A percentile compares a stretch with the other conserved stretches of the same genome.
Evolutionary conservation across 2,329 filamentous ascomycete genomes (phyloP).

Genomic region (Sarocladium kiliense): DNA sequence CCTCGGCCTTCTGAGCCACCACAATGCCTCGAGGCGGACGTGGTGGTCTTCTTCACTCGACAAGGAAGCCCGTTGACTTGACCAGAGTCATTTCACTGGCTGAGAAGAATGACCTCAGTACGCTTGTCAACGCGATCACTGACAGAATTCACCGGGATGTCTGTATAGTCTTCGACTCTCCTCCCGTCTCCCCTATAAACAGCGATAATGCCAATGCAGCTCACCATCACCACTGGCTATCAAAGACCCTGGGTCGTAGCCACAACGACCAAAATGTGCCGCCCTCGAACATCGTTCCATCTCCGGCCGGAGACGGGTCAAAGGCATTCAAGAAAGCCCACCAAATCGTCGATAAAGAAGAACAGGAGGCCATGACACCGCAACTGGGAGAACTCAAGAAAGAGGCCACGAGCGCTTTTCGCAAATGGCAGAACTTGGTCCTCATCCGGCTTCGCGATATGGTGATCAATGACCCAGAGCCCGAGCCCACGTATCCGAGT

Average conservation of each 20-base stretch:
- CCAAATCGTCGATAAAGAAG: slow-evolving; percentile 25
- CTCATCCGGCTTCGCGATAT: slow-evolving; percentile 67
- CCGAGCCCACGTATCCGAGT: slow-evolving; percentile 12
- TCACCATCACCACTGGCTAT: slow-evolving; percentile 26
- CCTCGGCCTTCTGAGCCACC: background rate
- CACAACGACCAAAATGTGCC: background rate
- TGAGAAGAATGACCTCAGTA: slow-evolving; percentile 48
- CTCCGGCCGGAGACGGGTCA: slow-evolving; percentile 12
- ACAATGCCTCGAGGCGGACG: slow-evolving; percentile 23
- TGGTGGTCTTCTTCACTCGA: slow-evolving; percentile 22
- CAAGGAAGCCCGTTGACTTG: slow-evolving; percentile 44
- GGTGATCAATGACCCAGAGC: slow-evolving; percentile 39
- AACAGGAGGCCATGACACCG: slow-evolving; percentile 31
- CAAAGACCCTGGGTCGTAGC: slow-evolving; percentile 23
- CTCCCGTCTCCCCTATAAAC: slow-evolving; percentile 27
- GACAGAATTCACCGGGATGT: slow-evolving; percentile 52
- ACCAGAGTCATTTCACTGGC: slow-evolving; percentile 40
- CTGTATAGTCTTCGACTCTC: slow-evolving; percentile 45
- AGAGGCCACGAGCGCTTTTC: slow-evolving; percentile 65
- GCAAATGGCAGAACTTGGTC: slow-evolving; percentile 73
- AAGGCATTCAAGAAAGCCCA: slow-evolving; percentile 21
- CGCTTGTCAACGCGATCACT: slow-evolving; percentile 45
- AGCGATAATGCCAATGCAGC: slow-evolving; percentile 14
- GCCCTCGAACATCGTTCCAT: slow-evolving; percentile 2
- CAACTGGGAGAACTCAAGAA: slow-evolving; percentile 62